Percentiles rank a stretch among this genome's conserved stretches.
Evolutionary conservation across 495 filamentous ascomycete genomes (phyloP).

Genomic region (Tuber magnatum): DNA sequence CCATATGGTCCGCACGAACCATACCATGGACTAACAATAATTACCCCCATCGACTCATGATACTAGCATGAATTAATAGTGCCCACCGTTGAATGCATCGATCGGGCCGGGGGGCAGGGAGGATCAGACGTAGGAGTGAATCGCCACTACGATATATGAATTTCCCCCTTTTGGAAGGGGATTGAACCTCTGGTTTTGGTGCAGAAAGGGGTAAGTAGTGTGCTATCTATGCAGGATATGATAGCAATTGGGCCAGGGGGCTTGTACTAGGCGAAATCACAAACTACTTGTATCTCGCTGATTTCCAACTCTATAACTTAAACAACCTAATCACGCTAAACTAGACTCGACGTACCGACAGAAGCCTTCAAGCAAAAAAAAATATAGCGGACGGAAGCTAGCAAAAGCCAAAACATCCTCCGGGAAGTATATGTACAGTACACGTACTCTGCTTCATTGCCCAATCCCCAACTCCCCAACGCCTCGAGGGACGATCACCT

Average conservation of each 20-base stretch:
- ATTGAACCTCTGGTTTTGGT: too few relatives aligned
- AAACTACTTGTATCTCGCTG: not conserved
- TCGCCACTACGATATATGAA: too few relatives aligned
- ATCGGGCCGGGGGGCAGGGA: not conserved
- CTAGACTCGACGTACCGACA: not conserved
- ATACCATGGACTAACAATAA: too few relatives aligned
- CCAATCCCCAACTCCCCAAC: constrained; percentile 13
- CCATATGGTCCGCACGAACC: too few relatives aligned
- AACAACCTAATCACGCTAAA: not conserved
- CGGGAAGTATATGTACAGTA: not conserved
- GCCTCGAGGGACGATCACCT: constrained; percentile 22
- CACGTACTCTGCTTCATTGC: not conserved
- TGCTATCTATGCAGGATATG: too few relatives aligned
- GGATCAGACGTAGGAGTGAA: not conserved
- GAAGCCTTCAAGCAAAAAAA: not conserved
- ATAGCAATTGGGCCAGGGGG: not conserved
- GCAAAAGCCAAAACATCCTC: not conserved
- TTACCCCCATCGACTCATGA: not conserved
- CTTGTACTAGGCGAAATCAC: not conserved
- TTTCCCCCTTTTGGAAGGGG: too few relatives aligned
- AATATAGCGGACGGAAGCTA: not conserved
- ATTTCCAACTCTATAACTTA: not conserved
- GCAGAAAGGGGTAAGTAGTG: too few relatives aligned
- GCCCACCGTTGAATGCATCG: not conserved
- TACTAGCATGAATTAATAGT: not conserved